Conservation (phyloP, 2,329 filamentous ascomycete genomes). For the Colletotrichum magnum region DNA sequence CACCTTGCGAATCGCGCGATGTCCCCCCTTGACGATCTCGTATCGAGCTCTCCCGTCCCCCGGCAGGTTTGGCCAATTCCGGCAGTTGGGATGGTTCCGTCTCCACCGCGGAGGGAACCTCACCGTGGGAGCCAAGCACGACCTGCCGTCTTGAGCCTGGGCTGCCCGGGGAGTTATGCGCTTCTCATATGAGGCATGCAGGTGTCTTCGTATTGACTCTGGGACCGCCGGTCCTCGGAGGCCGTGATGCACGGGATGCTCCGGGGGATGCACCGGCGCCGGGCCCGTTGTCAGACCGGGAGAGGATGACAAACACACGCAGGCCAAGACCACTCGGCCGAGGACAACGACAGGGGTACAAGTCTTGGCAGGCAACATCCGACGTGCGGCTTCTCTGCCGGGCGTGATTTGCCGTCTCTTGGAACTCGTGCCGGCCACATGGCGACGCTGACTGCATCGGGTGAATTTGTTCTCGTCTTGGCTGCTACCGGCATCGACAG, state of each 20-base stretch:
- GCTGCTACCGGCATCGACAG: conserved; percentile 4
- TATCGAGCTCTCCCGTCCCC: conserved; percentile 25
- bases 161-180: background rate
- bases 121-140: conserved; percentile 25
- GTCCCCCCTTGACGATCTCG: conserved; percentile 32
- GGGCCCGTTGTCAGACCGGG: background rate
- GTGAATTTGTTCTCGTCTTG: conserved; percentile 15
- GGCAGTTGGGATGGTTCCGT: conserved; percentile 25
- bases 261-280: no score
- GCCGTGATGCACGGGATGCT: background rate
- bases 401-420: background rate
- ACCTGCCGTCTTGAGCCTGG: conserved; percentile 39
- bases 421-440: background rate
- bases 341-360: background rate
- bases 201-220: conserved; percentile 25
- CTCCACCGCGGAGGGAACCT: conserved; percentile 32
- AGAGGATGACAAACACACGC: background rate
- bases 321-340: background rate
- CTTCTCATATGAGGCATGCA: background rate
- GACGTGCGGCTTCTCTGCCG: background rate
- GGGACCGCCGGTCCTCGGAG: background rate
- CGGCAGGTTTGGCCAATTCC: conserved; percentile 22
- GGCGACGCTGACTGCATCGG: conserved; percentile 13
- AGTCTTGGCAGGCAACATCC: conserved; percentile 24
- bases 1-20: conserved; percentile 6